Evolutionary conservation across 331 rosid species (phyloP).

Genomic region (Pyrus hybrid): DNA sequence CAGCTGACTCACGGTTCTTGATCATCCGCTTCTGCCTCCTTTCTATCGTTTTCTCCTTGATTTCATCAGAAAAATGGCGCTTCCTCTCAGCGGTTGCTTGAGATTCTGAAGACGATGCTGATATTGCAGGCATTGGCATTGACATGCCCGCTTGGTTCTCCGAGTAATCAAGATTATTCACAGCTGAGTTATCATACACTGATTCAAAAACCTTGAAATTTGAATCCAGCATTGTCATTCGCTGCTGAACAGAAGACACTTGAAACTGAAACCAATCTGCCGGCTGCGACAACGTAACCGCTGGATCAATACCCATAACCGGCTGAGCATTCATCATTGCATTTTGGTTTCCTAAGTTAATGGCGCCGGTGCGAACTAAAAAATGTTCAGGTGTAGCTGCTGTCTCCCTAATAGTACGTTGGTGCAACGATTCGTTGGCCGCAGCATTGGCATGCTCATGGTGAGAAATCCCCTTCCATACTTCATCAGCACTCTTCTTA

Average conservation of each 20-base stretch:
- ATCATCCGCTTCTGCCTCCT: slow-evolving; percentile 63
- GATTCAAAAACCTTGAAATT: slow-evolving; percentile 15
- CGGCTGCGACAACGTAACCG: slow-evolving; percentile 18
- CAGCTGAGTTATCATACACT: neutral
- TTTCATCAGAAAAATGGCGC: slow-evolving; percentile 24
- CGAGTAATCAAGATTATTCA: slow-evolving; percentile 24
- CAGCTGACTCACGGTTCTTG: slow-evolving; percentile 75
- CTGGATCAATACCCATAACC: slow-evolving; percentile 19
- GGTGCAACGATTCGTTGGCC: slow-evolving; percentile 1
- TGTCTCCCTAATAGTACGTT: slow-evolving; percentile 10
- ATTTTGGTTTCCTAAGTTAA: slow-evolving; percentile 1
- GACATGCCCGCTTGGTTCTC: slow-evolving; percentile 20
- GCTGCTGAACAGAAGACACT: slow-evolving; percentile 5
- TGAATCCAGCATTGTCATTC: slow-evolving; percentile 5
- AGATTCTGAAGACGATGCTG: slow-evolving; percentile 29
- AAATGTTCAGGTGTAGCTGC: slow-evolving; percentile 12
- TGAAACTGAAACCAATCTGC: slow-evolving; percentile 39
- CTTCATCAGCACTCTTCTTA: slow-evolving; percentile 16
- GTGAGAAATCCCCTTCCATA: slow-evolving; percentile 26
- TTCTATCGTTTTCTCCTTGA: slow-evolving; percentile 36
- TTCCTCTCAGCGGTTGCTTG: slow-evolving; percentile 22
- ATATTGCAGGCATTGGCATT: slow-evolving; percentile 5
- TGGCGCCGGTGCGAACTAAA: slow-evolving; percentile 14
- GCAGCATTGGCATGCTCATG: slow-evolving; percentile 8
- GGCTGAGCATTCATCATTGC: neutral